Conservation (phyloP, 2,329 filamentous ascomycete genomes). For the Lasiodiplodia sp. region DNA sequence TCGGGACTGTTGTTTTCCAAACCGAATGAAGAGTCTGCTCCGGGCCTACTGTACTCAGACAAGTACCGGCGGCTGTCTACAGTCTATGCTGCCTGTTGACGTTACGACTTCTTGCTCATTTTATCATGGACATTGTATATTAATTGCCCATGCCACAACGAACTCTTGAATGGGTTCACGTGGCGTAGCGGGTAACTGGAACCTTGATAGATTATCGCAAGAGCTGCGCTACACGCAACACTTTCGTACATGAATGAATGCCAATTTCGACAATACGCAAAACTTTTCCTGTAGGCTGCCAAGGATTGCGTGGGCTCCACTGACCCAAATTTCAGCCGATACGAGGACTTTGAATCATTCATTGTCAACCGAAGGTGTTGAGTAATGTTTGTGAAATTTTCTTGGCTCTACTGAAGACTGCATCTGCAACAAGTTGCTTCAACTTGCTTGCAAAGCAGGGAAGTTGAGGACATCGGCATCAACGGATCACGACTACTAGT, state of each 20-base stretch:
- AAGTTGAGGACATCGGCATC: too few species aligned
- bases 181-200: too few species aligned
- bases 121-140: too few species aligned
- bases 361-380: background rate
- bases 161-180: too few species aligned
- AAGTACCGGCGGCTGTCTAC: too few species aligned
- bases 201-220: background rate
- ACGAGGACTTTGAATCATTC: background rate
- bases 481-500: too few species aligned
- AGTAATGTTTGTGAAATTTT: background rate
- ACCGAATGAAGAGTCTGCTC: constrained; percentile 30
- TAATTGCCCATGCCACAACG: too few species aligned
- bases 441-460: too few species aligned
- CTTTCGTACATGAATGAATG: background rate
- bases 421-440: too few species aligned
- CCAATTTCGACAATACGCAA: background rate
- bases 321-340: background rate
- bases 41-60: constrained; percentile 10
- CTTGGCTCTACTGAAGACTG: too few species aligned
- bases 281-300: background rate
- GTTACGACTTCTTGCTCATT: too few species aligned
- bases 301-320: background rate
- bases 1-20: constrained; percentile 20
- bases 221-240: background rate
- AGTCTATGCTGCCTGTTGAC: too few species aligned